Base-by-base conservation (phyloP, 495 filamentous ascomycete genomes). In the Xylaria nigripes region DNA sequence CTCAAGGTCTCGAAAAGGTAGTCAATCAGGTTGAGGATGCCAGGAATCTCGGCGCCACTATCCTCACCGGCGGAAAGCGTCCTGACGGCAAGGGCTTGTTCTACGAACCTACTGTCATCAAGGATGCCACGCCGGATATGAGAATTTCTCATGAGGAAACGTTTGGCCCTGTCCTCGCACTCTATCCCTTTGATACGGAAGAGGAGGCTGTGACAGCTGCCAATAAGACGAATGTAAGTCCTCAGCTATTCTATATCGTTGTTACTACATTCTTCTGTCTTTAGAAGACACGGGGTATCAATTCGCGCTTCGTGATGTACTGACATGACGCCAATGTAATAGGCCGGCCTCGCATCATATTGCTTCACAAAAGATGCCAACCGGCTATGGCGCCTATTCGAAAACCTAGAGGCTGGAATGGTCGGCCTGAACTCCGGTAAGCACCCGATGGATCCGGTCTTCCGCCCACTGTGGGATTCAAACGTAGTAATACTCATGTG, bases 361-460 rank as follows among this genome's bases (percentile, higher is more conserved):
- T 82, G 76, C 45, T 87, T 86, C 65, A 85, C 83, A 1, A 83
- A 84, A 70, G 80, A 86, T 52, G 66, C 83, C 13, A 82, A 86
- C 61, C 81, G 83, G 1, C 70, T 79, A 55, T 86, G 83, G 83
- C 67, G 84, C 50, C 61, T 87, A 61, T 65, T 85, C 55, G 84
- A 86, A 70, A 83, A 81, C 51, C 63, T 87, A 30, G 83, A 87
- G 63, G 82, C 83, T 4, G 84, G 84, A 0, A 85, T 87, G 82
- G 80, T 87, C 56, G 84, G 80, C 6, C 66, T 84, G 73, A 40
- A 44, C 19, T 23, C 42, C n/a, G 21, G 42, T 44, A 24, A 44
- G 42, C 13, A 6, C 9, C 9, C 9, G 27, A 9, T 9, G 27
- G 27, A n/a, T n/a, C n/a, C n/a, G 27, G 27, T 15, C 32, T 34